These are phyloP conservation scores for Paraurostyla sp. DNA, from an alignment of 73 alveolate species.

Conservation along the genomic window DNA sequence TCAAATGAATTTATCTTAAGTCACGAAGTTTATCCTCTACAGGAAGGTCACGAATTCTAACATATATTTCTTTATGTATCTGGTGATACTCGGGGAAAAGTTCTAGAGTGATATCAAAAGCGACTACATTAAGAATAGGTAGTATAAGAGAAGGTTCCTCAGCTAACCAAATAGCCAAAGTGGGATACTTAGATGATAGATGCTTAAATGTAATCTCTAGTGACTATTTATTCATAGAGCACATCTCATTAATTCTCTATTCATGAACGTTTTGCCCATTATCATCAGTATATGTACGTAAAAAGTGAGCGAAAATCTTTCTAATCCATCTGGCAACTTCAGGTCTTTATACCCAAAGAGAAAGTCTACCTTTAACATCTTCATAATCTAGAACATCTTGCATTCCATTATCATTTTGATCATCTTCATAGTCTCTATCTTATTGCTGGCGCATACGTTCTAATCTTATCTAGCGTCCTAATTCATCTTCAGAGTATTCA, in stretches of 20 bases:
- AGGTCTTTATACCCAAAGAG: conserved; percentile 95
- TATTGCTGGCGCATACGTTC: conserved; percentile 30
- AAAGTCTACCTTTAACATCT: conserved; percentile 95
- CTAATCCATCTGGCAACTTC: conserved; percentile 93
- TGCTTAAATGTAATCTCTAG: conserved; percentile 90
- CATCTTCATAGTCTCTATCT: conserved; percentile 81
- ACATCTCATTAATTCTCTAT: conserved; percentile 95
- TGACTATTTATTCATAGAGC: conserved; percentile 94
- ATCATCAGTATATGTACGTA: conserved; percentile 88
- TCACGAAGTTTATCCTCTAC: conserved; percentile 94
- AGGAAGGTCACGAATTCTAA: conserved; percentile 95
- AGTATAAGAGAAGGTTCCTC: conserved; percentile 94
- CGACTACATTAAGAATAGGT: conserved; percentile 96
- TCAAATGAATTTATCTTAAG: conserved; percentile 95
- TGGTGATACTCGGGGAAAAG: conserved; percentile 91
- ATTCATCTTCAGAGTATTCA: conserved; percentile 74
- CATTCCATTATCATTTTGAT: conserved; percentile 90
- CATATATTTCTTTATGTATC: conserved; percentile 94
- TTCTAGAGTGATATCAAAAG: conserved; percentile 92
- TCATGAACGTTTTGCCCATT: conserved; percentile 86
- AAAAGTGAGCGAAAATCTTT: conserved; percentile 87
- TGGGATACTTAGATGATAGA: conserved; percentile 78
- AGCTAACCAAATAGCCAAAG: conserved; percentile 98
- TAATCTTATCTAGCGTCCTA: conserved; percentile 50
- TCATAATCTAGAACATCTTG: conserved; percentile 83